Evolutionary conservation across 306 rosid genomes (phyloP), one percentile per base, ranked within the genome.

Genomic region (Ziziphus jujuba): DNA sequence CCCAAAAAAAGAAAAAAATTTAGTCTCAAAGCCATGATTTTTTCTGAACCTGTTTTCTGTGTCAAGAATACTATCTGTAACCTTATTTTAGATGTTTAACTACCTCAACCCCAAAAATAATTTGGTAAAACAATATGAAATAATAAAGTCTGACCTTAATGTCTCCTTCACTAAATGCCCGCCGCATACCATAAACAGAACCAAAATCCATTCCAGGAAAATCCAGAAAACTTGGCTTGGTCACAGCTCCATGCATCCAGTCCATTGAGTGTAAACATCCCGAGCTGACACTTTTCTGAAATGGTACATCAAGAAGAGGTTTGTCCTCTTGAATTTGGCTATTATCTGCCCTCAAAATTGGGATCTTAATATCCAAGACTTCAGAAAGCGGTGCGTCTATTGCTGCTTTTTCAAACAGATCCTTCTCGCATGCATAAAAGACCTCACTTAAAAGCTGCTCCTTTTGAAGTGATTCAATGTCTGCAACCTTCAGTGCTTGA

Each of bases 111-210:
- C 43, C 60, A 63, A 14, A 76, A 14, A 21, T 35, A 60, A 64
- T 65, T 67, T 59, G 19, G 28, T 55, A 15, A 65, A 65, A 45
- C 58, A 5, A 66, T 20, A 11, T 25, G 36, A 65, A 59, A 45
- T 12, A 28, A 63, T 59, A 34, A 80, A 69, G 33, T 61, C 83
- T 81, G 57, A 91, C 99, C 99, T 91, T 85, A 47, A 95, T 95
- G 78, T 95, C 99, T 71, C 97, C 97, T 63, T 95, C 99, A 21
- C 99, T 95, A 73, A 25, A 85, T 22, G 99, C 84, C 73, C 95
- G 82, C 9, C 99, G 86, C 90, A 91, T 91, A 66, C 97, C 92
- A 72, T 79, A 87, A 58, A 63, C 96, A 56, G 83, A 79, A 66
- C 69, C 60, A 22, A 93, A 70, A 84, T 90, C 92, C 70, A 93